These are phyloP conservation scores for Begonia peltatifolia DNA, from an alignment of 306 rosid species.

Conservation along the genomic window DNA sequence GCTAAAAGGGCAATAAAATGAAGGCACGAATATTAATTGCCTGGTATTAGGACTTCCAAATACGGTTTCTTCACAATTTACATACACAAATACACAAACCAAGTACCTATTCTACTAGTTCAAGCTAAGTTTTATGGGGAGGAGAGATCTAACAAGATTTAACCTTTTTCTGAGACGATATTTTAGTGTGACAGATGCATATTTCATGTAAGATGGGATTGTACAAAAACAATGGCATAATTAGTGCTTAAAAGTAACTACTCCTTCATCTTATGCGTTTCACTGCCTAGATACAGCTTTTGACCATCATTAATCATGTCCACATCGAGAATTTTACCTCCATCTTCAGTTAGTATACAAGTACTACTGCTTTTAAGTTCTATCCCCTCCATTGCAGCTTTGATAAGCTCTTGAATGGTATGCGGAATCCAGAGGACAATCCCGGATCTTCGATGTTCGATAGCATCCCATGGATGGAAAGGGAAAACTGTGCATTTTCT, in stretches of 20 bases:
- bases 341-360: conserved; percentile 70
- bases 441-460: conserved; percentile 51
- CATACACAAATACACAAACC: too few relatives aligned
- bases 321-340: conserved; percentile 65
- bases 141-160: too few relatives aligned
- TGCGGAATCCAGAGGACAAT: conserved; percentile 68
- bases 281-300: conserved; percentile 50
- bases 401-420: conserved; percentile 52
- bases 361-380: conserved; percentile 18
- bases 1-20: too few relatives aligned
- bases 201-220: too few relatives aligned
- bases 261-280: conserved; percentile 14
- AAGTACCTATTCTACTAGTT: too few relatives aligned
- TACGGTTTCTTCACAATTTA: too few relatives aligned
- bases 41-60: too few relatives aligned
- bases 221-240: background rate
- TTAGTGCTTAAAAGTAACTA: conserved; percentile 1
- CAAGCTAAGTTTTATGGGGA: too few relatives aligned
- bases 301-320: conserved; percentile 56
- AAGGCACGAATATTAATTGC: too few relatives aligned
- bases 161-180: too few relatives aligned
- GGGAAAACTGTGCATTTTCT: conserved; percentile 83
- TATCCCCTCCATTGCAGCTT: conserved; percentile 34
- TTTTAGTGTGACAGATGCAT: too few relatives aligned
- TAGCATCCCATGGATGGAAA: conserved; percentile 72